Base-by-base conservation (phyloP, 495 filamentous ascomycete species). In the Penicillium nucicola region DNA sequence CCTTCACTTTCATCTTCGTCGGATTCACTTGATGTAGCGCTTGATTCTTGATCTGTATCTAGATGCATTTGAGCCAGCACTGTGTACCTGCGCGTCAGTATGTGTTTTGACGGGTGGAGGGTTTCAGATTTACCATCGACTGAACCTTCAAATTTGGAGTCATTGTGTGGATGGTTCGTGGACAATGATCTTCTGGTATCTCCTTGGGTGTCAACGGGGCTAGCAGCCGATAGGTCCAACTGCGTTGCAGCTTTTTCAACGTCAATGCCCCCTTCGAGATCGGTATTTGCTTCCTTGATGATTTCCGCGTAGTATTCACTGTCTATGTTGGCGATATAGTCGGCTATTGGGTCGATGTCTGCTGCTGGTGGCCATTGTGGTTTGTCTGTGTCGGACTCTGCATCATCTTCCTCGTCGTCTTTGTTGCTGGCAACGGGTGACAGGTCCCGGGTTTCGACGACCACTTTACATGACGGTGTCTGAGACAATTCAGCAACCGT, bases 301-400 rank as follows among this genome's bases (percentile, higher is more conserved):
- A 48, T 13, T 18, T 64, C 60, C 22, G 71, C 61, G 20, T 61
- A 58, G 30, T 71, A 64, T 8, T 70, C 60, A 5, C 57, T 52
- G 23, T 70, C 64, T 14, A 91, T 82, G 60, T 95, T 91, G 48
- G 79, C 81, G 45, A 91, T 85, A 55, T 95, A 93, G 59, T 95
- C 90, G 2, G 79, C 80, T 17, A 88, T 39, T 3, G 83, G 72
- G 0, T 77, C 84, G 30, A 82, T 74, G 10, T 88, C 80, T 31
- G 62, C 58, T 18, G 56, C 55, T 17, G 36, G 39, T 22, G 39
- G 56, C 32, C 32, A 47, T 23, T 36, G 34, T 34, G 33, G 20
- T 52, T 18, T 47, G 41, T 42, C 37, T 13, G n/a, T 5, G n/a
- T 45, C 17, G 12, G 23, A 30, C 25, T 37, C 25, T 3, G 47